A percentile compares a stretch with the other conserved stretches of the same genome.
Conservation (phyloP, 2,329 filamentous ascomycete species). For the Fusarium redolens region DNA sequence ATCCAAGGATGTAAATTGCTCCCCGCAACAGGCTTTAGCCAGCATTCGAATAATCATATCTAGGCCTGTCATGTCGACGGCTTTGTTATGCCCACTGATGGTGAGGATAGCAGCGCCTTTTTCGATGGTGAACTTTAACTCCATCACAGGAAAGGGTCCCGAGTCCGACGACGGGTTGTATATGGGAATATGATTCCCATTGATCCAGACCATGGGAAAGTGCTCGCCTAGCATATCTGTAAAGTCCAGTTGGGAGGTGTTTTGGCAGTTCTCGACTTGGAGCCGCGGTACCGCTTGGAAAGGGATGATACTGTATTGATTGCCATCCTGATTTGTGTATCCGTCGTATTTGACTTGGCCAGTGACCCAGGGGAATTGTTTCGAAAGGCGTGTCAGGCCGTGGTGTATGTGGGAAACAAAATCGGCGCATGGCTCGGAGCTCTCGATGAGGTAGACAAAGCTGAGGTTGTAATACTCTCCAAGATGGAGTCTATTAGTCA, state of each 20-base stretch:
- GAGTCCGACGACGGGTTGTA: not conserved
- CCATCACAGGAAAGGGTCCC: not conserved
- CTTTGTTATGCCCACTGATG: not conserved
- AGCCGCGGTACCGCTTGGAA: not conserved
- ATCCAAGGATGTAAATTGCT: not conserved
- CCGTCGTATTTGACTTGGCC: not conserved
- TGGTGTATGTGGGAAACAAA: not conserved
- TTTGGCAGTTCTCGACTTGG: not conserved
- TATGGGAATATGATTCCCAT: not conserved
- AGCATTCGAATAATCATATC: not conserved
- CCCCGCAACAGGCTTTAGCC: not conserved
- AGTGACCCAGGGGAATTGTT: not conserved
- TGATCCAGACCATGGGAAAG: not conserved
- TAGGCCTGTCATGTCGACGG: not conserved
- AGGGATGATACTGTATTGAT: not conserved
- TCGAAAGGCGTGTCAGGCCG: not conserved
- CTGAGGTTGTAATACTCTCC: not conserved
- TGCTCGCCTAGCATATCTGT: not conserved
- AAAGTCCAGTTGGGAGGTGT: not conserved
- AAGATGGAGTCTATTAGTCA: not conserved
- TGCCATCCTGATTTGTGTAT: not conserved
- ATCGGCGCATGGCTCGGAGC: rapidly evolving
- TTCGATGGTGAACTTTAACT: not conserved
- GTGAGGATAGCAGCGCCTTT: not conserved
- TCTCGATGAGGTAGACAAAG: not conserved